phyloP scores from a whole-genome alignment of 306 rosid genomes.

The Macrotyloma uniflorum region DNA sequence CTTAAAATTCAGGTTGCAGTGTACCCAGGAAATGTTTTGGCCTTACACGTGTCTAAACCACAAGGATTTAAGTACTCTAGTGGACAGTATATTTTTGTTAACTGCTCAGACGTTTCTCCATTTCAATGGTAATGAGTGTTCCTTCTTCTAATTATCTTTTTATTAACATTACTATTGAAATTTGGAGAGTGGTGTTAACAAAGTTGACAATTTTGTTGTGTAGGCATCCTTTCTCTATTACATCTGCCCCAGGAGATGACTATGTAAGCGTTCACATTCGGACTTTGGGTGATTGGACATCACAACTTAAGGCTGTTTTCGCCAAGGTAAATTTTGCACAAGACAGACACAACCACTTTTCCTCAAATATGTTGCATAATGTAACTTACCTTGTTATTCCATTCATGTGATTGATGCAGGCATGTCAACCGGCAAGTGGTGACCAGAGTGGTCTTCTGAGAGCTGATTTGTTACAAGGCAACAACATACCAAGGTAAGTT shows the following conservation, averaged over 20 bases:
- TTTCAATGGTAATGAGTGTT: conserved; percentile 67
- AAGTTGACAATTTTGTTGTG: background rate
- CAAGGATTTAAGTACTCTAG: conserved; percentile 83
- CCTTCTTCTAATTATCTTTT: background rate
- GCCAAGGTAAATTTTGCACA: conserved; percentile 56
- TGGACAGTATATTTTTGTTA: conserved; percentile 84
- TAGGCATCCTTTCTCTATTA: conserved; percentile 93
- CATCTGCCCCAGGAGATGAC: conserved; percentile 91
- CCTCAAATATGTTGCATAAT: background rate
- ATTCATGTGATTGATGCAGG: conserved; percentile 20
- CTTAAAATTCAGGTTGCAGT: conserved; percentile 71
- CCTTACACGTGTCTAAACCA: conserved; percentile 83
- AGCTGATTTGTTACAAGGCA: conserved; percentile 18
- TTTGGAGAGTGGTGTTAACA: background rate
- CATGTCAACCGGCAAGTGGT: conserved; percentile 25
- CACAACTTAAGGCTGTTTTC: conserved; percentile 70
- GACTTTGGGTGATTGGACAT: conserved; percentile 90
- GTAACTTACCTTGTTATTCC: background rate
- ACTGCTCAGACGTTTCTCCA: conserved; percentile 78
- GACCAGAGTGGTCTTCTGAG: conserved; percentile 24
- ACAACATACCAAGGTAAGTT: conserved; percentile 21
- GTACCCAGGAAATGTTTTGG: conserved; percentile 92
- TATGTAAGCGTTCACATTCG: conserved; percentile 84
- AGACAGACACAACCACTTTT: background rate
- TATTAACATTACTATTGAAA: background rate